Base-by-base conservation (phyloP, 805 yeast species). In the Ogataea neopini region DNA sequence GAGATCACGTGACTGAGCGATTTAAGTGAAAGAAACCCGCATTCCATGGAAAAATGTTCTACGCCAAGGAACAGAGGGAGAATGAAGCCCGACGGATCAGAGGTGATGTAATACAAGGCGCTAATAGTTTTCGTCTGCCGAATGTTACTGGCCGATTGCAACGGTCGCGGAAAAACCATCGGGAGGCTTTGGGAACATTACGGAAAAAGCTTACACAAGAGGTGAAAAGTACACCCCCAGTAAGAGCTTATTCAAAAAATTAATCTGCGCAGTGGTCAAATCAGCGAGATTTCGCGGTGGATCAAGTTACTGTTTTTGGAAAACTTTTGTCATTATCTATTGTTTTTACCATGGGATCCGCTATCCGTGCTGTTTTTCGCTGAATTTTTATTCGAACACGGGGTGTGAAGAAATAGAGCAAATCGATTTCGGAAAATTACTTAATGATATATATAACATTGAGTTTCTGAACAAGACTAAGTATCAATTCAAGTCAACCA, bases 171-270 rank as follows among this genome's bases (percentile, higher is more conserved):
- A 39, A 39, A 26, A 39, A 39, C 42, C 19, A 22, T 10, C 5
- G 7, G 33, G 18, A 8, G 34, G 42, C 42, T 17, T 39, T 14
- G 18, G 10, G 30, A 11, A n/a, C 20, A 6, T 18, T n/a, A 22
- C 42, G 42, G 42, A 39, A 39, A 15, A 39, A 6, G 11, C 25
- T 3, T 4, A 39, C 33, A 32, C 18, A 26, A 17, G 23, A 15
- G 42, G 42, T 4, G 34, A 39, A 39, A 39, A 39, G 23, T 17
- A 14, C 42, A 39, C 42, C 42, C 42, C 32, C 6, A 25, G 42
- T 28, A 26, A 32, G 33, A 14, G 14, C 6, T 15, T 10, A 11
- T 15, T 39, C 23, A 17, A 11, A 13, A 15, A 10, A 15, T 3
- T 11, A 10, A 15, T 26, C 18, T 17, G 34, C 42, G 6, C 13